Percentiles rank a stretch among this genome's conserved stretches.
phyloP scores from a whole-genome alignment of 768 basidiomycete species.

The Floccularia luteovirens region DNA sequence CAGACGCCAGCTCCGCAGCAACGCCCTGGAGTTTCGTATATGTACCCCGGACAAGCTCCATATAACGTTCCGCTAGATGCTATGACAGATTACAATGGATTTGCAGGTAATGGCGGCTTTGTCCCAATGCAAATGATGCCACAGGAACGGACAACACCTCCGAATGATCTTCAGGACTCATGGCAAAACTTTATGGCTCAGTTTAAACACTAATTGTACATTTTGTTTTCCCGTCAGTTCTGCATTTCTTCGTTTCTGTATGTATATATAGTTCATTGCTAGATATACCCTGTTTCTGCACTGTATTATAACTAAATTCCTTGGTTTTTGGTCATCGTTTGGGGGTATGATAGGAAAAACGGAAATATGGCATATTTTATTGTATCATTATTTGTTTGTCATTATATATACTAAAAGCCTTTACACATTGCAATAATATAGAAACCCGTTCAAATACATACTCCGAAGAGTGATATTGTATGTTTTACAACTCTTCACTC shows the following conservation, averaged over 20 bases:
- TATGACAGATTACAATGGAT: conserved; percentile 23
- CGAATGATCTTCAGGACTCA: conserved; percentile 30
- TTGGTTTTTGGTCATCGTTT: too few relatives aligned
- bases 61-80: conserved; percentile 14
- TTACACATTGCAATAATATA: too few relatives aligned
- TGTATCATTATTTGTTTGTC: conserved; percentile 22
- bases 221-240: neutral
- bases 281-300: too few relatives aligned
- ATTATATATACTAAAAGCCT: too few relatives aligned
- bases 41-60: neutral
- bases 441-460: too few relatives aligned
- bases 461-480: too few relatives aligned
- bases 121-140: conserved; percentile 14
- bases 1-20: conserved; percentile 8
- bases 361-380: too few relatives aligned
- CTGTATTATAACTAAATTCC: too few relatives aligned
- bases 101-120: conserved; percentile 11
- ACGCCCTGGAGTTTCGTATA: neutral
- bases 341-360: too few relatives aligned
- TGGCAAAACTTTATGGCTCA: conserved; percentile 44
- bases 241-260: neutral
- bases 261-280: too few relatives aligned
- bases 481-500: too few relatives aligned
- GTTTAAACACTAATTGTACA: conserved; percentile 19
- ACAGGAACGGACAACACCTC: conserved; percentile 13